phyloP scores from a whole-genome alignment of 257 asterid species.

The Apocynum venetum region DNA sequence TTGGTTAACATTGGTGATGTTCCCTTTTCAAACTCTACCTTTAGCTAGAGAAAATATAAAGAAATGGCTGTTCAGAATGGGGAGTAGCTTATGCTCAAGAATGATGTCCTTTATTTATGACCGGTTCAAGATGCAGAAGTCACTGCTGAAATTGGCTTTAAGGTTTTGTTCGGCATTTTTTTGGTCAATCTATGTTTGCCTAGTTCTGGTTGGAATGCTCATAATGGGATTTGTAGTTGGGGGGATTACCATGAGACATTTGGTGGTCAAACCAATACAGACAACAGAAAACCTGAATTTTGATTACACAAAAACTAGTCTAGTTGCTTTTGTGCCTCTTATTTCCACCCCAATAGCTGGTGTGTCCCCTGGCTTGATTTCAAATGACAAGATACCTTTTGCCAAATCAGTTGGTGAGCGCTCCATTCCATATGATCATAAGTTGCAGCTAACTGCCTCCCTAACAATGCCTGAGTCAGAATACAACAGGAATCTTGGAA shows the following conservation, averaged over 20 bases:
- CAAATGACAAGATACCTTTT: constrained; percentile 6
- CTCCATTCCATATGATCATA: constrained; percentile 36
- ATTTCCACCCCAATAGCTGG: constrained; percentile 19
- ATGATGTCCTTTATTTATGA: constrained; percentile 23
- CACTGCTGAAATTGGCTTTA: constrained; percentile 28
- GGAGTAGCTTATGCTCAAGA: constrained; percentile 17
- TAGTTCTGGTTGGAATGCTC: constrained; percentile 38
- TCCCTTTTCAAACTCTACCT: constrained; percentile 37
- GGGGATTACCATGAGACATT: constrained; percentile 28
- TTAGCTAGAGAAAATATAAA: constrained; percentile 27
- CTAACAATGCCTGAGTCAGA: constrained; percentile 62
- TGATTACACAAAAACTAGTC: constrained; percentile 57
- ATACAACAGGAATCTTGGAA: constrained; percentile 54
- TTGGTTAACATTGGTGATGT: constrained; percentile 30
- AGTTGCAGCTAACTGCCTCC: constrained; percentile 42
- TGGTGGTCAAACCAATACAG: constrained; percentile 49
- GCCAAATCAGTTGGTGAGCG: constrained; percentile 14
- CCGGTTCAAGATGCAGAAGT: constrained; percentile 27
- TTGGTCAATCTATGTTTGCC: constrained; percentile 42
- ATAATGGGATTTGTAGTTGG: constrained; percentile 36
- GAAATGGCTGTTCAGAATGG: constrained; percentile 27
- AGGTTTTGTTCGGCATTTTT: constrained; percentile 38
- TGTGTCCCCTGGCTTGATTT: constrained; percentile 8
- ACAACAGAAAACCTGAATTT: constrained; percentile 40
- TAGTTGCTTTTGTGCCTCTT: constrained; percentile 45